Base-by-base conservation (phyloP, 169 alveolate genomes). In the Perkinsus marinus region DNA sequence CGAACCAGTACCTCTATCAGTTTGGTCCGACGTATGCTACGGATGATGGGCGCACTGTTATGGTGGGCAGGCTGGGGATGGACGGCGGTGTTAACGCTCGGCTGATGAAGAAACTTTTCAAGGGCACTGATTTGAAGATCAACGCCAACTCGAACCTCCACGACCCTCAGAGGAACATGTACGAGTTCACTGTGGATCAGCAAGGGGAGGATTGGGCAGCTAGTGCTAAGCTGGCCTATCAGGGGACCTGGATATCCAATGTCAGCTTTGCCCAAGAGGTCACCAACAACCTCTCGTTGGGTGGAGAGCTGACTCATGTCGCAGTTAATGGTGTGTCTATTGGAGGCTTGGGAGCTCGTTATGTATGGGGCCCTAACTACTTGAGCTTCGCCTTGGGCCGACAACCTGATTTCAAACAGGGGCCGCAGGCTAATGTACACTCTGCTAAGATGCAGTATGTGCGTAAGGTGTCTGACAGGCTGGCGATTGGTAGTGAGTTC, bases 301-400 rank as follows among this genome's bases (percentile, higher is more conserved):
- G 98, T 26, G 97, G 97, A 30, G 98, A 97, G 90, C 92, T 97
- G 90, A 97, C 98, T 6, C 96, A 96, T 93, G 96, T 97, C 68
- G 95, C 96, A 30, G 96, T 98, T 0, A 97, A 96, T 92, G 96
- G 97, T 43, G 94, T 98, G 30, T 97, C 98, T 69, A 97, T 97
- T 90, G 96, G 97, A 90, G 93, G 98, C 0, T 90, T 97, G 79
- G 98, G 98, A 7, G 96, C 96, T 22, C 96, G 98, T 43, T 97
- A 96, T 92, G 95, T 95, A 68, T 92, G 89, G 36, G 97, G 95
- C 30, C 95, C 95, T 90, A 95, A 96, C 95, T 92, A 94, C 17
- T 30, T 96, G 39, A 93, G 95, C 39, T 68, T 38, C 91, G 79
- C 91, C 43, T 17, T 89, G 17, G 89, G 94, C n/a, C 93, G 97